phyloP scores from a whole-genome alignment of 1,284 basidiomycete species.

The Xerocomus nothofagi region DNA sequence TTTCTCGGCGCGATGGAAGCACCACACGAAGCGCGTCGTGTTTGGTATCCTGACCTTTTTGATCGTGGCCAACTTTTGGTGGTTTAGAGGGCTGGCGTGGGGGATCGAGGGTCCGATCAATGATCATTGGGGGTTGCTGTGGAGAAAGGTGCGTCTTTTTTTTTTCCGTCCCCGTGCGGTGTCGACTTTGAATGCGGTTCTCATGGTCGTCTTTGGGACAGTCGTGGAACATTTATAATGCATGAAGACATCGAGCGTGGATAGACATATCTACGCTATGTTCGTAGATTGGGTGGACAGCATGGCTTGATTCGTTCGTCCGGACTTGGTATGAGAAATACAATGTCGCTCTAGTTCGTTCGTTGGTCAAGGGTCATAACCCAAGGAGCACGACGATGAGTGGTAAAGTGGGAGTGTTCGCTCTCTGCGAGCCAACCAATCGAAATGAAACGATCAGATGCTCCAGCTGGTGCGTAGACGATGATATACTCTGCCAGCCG shows the following conservation, averaged over 20 bases:
- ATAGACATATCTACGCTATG: not conserved
- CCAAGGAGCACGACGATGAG: too few species aligned
- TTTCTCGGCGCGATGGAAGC: conserved; percentile 71
- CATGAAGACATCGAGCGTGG: conserved; percentile 1
- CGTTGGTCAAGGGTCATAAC: too few species aligned
- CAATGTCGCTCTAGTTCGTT: not conserved
- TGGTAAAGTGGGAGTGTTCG: too few species aligned
- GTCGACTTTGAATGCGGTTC: not conserved
- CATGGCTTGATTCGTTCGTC: conserved; percentile 1
- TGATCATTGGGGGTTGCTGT: conserved; percentile 75
- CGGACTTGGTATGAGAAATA: not conserved
- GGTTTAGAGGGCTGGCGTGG: conserved; percentile 88
- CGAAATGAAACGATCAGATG: too few species aligned
- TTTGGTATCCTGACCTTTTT: conserved; percentile 63
- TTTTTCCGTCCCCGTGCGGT: not conserved
- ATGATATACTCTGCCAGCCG: too few species aligned
- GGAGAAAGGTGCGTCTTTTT: conserved; percentile 69
- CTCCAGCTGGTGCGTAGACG: too few species aligned
- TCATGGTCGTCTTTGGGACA: conserved; percentile 10
- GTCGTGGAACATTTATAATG: conserved; percentile 32
- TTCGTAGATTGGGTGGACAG: not conserved
- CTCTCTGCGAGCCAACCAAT: too few species aligned
- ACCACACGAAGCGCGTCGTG: conserved; percentile 66
- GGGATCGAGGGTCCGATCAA: conserved; percentile 86
- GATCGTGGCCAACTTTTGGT: conserved; percentile 87